A percentile compares a stretch with the other conserved stretches of the same genome.
Conservation (phyloP, 805 yeast species). For the Cyberlindnera xylosilytica region DNA sequence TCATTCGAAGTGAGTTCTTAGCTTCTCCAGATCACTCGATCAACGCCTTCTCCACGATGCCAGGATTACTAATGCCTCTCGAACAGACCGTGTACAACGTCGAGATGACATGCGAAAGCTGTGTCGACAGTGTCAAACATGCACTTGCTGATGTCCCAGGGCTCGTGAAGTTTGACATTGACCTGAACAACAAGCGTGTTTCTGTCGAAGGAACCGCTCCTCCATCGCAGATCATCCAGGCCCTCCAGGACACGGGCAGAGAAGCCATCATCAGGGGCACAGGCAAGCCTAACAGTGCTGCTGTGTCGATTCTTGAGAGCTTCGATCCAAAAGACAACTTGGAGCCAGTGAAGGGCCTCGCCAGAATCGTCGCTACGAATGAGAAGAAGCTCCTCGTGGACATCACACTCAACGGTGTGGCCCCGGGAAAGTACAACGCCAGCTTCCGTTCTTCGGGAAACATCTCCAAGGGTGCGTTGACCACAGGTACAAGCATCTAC, state of each 20-base stretch:
- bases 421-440: slow-evolving; percentile 64
- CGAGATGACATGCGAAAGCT: slow-evolving; percentile 72
- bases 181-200: slow-evolving; percentile 58
- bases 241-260: slow-evolving; percentile 70
- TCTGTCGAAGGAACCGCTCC: slow-evolving; percentile 66
- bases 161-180: slow-evolving; percentile 49
- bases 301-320: slow-evolving; percentile 84
- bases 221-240: slow-evolving; percentile 69
- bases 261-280: slow-evolving; percentile 94
- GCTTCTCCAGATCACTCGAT: not conserved
- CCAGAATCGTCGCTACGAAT: slow-evolving; percentile 71
- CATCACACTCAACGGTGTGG: slow-evolving; percentile 70
- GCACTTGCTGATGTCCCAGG: slow-evolving; percentile 54
- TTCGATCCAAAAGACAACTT: slow-evolving; percentile 39
- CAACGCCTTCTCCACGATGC: slow-evolving; percentile 3
- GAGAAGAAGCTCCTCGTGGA: slow-evolving; percentile 61
- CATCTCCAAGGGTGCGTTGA: slow-evolving; percentile 66
- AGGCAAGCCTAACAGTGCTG: slow-evolving; percentile 83
- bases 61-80: slow-evolving; percentile 13
- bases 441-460: slow-evolving; percentile 71
- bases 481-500: slow-evolving; percentile 54
- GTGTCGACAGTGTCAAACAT: slow-evolving; percentile 24
- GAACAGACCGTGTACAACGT: slow-evolving; percentile 69
- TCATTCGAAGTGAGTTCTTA: slow-evolving; percentile 20
- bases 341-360: slow-evolving; percentile 78